These are phyloP conservation scores for Leucocoprinus leucothites DNA, from an alignment of 768 basidiomycete genomes.

Conservation along the genomic window DNA sequence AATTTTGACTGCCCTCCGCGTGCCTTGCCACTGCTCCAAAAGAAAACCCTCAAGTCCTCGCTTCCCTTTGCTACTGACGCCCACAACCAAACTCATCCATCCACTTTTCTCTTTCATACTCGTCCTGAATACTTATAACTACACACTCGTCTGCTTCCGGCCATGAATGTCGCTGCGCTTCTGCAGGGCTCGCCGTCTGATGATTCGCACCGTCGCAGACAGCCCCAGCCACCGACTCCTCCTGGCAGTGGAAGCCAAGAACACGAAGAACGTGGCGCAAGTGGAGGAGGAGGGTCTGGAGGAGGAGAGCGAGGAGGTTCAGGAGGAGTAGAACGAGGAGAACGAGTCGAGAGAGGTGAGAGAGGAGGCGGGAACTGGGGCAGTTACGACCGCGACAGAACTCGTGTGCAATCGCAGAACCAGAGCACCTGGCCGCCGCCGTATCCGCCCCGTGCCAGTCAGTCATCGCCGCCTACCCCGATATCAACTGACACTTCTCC, in stretches of 20 bases:
- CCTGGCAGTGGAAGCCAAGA: neutral
- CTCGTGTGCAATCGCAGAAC: conserved; percentile 11
- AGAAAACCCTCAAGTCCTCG: conserved; percentile 1
- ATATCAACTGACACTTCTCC: conserved; percentile 10
- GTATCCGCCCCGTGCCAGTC: neutral
- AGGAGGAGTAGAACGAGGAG: conserved; percentile 1
- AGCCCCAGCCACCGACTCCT: conserved; percentile 2
- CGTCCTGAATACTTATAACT: neutral
- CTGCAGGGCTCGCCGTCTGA: conserved; percentile 19
- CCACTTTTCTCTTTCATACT: neutral
- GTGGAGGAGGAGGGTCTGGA: neutral
- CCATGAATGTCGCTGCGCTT: conserved; percentile 20
- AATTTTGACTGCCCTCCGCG: conserved; percentile 16
- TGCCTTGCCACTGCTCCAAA: conserved; percentile 13
- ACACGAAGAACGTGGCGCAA: conserved; percentile 1
- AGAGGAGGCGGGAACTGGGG: neutral
- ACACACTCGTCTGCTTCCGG: neutral
- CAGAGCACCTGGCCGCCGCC: conserved; percentile 10
- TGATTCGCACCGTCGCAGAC: conserved; percentile 9
- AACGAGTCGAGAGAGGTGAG: conserved; percentile 9
- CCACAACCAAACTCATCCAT: neutral
- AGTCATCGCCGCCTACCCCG: conserved; percentile 6
- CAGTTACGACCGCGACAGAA: conserved; percentile 8
- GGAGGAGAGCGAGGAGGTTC: neutral
- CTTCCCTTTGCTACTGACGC: conserved; percentile 10